Evolutionary conservation across 2,329 filamentous ascomycete species (phyloP), one percentile per base, ranked within the genome.

Genomic region (Graphilbum ipis-grandicollis): DNA sequence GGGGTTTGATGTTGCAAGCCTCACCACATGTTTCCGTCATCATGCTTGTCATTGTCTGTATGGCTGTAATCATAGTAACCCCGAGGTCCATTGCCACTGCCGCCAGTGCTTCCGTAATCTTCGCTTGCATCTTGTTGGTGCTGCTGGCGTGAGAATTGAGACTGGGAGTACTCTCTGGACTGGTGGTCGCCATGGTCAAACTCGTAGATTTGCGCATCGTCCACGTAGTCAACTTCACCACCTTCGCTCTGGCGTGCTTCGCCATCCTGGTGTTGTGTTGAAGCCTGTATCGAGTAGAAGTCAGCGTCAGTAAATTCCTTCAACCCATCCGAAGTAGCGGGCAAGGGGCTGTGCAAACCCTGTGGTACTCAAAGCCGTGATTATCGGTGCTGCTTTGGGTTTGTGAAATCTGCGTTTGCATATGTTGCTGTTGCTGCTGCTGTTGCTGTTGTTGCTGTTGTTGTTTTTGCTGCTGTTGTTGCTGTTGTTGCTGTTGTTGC

Each of bases 401-500:
- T 41, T 39, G 44, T 39, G 41, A 39, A 5, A 37, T 31, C 38
- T 47, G 43, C 28, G 17, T 19, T 15, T 50, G 44, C 40, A 55
- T 50, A 44, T 60, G 51, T 44, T 60, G 56, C 43, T 63, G 55
- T 44, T 60, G 56, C 37, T 60, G 57, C 39, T 57, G 55, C 37
- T 61, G 59, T 39, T 60, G 58, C 39, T 56, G 54, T 37, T 62
- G 59, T 33, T 60, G 56, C 41, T 66, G 60, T 41, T 62, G 54
- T 29, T 56, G 57, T 46, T 64, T 65, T 44, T 71, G 68, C 47
- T 57, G 55, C 43, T 58, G 55, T 31, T 56, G 52, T 34, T 50
- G 48, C 18, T 52, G 44, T 43, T 57, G 57, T 39, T 57, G 53
- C 42, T 57, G 84, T 45, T 60, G 51, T 44, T 60, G 56, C 43